These are phyloP conservation scores for Potentilla sterilis DNA, from an alignment of 306 rosid species.

Conservation along the genomic window DNA sequence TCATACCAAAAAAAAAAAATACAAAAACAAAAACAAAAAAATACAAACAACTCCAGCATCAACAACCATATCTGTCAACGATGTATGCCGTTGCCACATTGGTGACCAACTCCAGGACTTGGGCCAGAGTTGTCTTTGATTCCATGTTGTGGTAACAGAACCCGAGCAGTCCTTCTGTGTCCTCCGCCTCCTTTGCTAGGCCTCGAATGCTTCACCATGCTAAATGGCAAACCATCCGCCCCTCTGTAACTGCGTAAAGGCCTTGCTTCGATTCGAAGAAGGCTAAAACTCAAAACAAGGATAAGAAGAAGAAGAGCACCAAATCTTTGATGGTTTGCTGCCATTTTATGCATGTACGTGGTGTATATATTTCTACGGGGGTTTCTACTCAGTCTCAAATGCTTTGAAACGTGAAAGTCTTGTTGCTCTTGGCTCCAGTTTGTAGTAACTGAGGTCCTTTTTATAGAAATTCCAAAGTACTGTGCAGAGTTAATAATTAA, in stretches of 20 bases:
- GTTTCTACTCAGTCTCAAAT: neutral
- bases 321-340: neutral
- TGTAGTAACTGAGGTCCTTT: neutral
- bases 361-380: neutral
- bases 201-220: conserved; percentile 43
- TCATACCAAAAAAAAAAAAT: neutral
- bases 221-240: conserved; percentile 13
- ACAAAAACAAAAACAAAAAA: too few species aligned
- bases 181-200: conserved; percentile 51
- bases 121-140: conserved; percentile 31
- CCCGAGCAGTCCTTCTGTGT: conserved; percentile 21
- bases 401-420: neutral
- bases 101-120: conserved; percentile 42
- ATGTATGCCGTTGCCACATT: neutral
- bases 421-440: neutral
- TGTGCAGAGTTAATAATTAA: neutral
- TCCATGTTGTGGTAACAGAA: neutral
- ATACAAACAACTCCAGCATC: neutral
- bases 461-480: neutral
- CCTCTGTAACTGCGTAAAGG: conserved; percentile 14
- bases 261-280: conserved; percentile 27
- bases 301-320: conserved; percentile 17
- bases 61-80: neutral
- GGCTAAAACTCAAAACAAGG: conserved; percentile 8
- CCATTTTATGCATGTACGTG: conserved; percentile 18